phyloP scores from a whole-genome alignment of 371 early-diverging fungal genomes.

The Phascolomyces articulosus region DNA sequence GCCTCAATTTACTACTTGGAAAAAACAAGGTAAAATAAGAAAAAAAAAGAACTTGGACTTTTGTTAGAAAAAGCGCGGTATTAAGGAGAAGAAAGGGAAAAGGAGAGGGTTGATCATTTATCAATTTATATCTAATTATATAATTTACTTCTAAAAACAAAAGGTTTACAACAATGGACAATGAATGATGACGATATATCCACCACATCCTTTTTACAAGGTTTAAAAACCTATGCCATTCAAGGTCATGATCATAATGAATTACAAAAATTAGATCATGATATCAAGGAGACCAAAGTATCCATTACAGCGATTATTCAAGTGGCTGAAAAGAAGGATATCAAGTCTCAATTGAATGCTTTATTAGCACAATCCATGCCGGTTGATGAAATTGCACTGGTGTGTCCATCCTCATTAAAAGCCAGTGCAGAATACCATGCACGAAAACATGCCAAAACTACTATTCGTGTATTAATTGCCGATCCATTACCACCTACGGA shows the following conservation, averaged over 20 bases:
- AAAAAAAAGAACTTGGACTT: background rate
- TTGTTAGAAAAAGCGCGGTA: background rate
- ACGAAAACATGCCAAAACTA: background rate
- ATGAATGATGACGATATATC: background rate
- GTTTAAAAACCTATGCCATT: conserved; percentile 19
- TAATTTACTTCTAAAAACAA: too few relatives aligned
- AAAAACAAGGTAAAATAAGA: conserved; percentile 6
- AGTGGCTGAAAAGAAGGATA: conserved; percentile 23
- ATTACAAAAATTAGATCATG: background rate
- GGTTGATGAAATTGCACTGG: conserved; percentile 38
- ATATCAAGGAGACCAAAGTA: background rate
- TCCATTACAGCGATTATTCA: conserved; percentile 20
- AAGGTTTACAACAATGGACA: conserved; percentile 5
- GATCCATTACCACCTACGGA: conserved; percentile 11
- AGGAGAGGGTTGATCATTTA: too few relatives aligned
- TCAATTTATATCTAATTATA: too few relatives aligned
- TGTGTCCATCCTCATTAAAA: conserved; percentile 18
- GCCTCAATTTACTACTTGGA: conserved; percentile 22
- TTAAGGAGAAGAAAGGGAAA: background rate
- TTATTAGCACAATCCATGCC: conserved; percentile 36
- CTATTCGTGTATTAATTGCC: conserved; percentile 5
- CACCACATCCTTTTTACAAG: conserved; percentile 11
- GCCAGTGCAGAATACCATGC: conserved; percentile 6
- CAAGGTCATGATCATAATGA: conserved; percentile 18
- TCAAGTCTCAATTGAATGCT: conserved; percentile 28